Percentiles rank a stretch among this genome's conserved stretches.
Conservation (phyloP, 257 asterid species). For the Rauvolfia tetraphylla region DNA sequence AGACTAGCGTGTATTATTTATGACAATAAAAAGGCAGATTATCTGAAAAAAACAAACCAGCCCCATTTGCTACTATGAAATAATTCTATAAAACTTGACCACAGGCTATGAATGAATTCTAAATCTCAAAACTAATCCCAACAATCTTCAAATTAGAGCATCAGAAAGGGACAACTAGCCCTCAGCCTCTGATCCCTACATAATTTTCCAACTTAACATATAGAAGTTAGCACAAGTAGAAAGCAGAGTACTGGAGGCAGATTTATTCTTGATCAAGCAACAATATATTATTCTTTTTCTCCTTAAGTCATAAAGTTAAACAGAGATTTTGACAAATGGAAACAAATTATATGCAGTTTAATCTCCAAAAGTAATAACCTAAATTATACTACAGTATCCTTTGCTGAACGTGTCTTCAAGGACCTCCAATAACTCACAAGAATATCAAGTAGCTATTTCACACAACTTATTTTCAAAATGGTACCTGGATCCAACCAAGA, state of each 20-base stretch:
- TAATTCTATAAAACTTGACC: not conserved
- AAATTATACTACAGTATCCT: not conserved
- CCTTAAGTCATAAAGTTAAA: not conserved
- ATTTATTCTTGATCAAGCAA: not conserved
- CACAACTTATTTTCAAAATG: not conserved
- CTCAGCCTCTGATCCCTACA: not conserved
- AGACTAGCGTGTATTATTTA: not conserved
- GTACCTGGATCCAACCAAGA: slow-evolving; percentile 90
- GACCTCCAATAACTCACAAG: not conserved
- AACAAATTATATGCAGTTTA: not conserved
- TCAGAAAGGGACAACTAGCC: not conserved
- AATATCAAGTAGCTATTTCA: slow-evolving; percentile 4
- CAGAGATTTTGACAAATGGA: not conserved
- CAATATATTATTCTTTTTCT: not conserved
- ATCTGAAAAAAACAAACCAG: not conserved
- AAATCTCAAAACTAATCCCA: not conserved
- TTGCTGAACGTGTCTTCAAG: not conserved
- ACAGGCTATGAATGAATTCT: no score
- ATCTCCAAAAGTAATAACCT: not conserved
- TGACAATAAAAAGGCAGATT: not conserved
- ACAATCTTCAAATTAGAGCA: not conserved
- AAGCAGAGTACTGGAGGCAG: not conserved
- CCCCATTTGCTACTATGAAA: not conserved
- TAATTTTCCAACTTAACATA: not conserved
- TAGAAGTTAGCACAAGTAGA: not conserved